Conservation (phyloP, 257 asterid species). For the Solanum microdontum region DNA sequence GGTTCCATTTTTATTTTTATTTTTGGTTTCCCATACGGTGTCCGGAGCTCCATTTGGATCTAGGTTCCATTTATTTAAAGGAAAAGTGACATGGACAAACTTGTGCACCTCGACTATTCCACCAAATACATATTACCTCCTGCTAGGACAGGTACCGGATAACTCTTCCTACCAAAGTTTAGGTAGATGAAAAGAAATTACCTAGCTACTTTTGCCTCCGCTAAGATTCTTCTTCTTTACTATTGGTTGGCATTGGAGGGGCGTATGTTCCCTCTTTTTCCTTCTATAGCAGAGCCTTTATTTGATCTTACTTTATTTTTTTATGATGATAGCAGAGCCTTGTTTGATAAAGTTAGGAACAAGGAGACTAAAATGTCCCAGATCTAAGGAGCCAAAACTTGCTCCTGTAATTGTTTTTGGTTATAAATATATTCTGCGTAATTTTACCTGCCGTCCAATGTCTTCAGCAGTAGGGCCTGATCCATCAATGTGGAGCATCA, state of each 20-base stretch:
- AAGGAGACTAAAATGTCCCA: background rate
- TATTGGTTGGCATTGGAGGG: background rate
- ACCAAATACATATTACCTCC: background rate
- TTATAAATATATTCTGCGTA: background rate
- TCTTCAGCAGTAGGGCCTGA: conserved; percentile 89
- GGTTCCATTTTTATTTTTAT: background rate
- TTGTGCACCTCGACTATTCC: background rate
- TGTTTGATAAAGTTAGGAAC: background rate
- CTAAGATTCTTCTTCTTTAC: background rate
- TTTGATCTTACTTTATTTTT: background rate
- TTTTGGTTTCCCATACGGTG: too few species aligned
- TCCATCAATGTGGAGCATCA: conserved; percentile 89
- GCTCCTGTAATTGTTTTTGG: background rate
- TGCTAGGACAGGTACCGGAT: background rate
- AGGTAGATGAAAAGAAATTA: background rate
- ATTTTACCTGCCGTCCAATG: conserved; percentile 86
- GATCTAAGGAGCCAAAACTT: background rate
- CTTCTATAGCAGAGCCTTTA: background rate
- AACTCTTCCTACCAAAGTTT: background rate
- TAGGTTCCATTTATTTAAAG: background rate
- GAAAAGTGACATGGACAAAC: background rate
- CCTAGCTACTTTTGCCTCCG: background rate
- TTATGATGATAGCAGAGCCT: background rate
- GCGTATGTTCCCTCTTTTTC: background rate
- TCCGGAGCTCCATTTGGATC: background rate